Percentiles rank a stretch among this genome's conserved stretches.
Conservation (phyloP, 345 rosid genomes). For the Firmiana major region DNA sequence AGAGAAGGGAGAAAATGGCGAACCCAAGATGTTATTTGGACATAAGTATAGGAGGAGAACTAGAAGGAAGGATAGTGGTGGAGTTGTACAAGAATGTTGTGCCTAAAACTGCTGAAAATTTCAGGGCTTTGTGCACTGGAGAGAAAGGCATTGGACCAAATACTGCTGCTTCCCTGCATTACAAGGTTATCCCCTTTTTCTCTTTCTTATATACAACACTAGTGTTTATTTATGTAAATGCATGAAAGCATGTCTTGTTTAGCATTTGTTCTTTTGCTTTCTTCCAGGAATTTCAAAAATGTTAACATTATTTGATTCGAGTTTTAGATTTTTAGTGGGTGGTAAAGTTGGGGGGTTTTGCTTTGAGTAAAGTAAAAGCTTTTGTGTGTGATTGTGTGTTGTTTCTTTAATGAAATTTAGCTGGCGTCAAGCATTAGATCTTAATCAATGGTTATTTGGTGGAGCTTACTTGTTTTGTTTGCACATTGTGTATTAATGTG, state of each 20-base stretch:
- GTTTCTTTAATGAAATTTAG: not conserved
- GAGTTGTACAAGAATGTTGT: constrained; percentile 81
- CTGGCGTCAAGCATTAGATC: not conserved
- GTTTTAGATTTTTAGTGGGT: no score
- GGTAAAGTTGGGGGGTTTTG: not conserved
- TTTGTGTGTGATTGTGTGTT: no score
- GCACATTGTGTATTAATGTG: not conserved
- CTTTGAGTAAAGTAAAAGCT: not conserved
- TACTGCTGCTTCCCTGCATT: constrained; percentile 73
- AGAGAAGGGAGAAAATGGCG: no score
- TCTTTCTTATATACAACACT: not conserved
- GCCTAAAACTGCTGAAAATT: constrained; percentile 86
- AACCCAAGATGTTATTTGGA: no score
- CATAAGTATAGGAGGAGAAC: no score
- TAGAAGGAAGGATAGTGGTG: constrained; percentile 79
- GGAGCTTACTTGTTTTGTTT: not conserved
- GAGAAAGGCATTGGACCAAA: constrained; percentile 83
- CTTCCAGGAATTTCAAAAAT: not conserved
- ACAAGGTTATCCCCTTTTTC: constrained; percentile 35
- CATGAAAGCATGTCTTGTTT: not conserved
- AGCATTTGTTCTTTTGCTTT: not conserved
- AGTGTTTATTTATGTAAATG: not conserved
- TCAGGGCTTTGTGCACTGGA: constrained; percentile 86
- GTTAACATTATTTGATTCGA: not conserved
- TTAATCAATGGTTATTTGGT: not conserved